A percentile compares a stretch with the other conserved stretches of the same genome.
Conservation (phyloP, 1,284 basidiomycete genomes). For the Pseudozyma flocculosa region DNA sequence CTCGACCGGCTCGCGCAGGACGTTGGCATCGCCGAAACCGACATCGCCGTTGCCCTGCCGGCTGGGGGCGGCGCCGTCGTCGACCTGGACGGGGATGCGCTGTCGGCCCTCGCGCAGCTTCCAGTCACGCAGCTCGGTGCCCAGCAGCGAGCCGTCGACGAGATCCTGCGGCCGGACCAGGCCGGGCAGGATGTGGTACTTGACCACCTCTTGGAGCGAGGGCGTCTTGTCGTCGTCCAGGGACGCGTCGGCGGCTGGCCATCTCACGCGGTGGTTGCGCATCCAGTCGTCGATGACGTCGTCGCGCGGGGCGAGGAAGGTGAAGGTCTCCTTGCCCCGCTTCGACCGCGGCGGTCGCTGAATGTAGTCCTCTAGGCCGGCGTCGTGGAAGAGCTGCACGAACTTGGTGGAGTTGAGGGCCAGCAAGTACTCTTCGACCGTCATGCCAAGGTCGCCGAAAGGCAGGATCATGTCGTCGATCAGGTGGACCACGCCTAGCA, state of each 20-base stretch:
- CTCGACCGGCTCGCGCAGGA: conserved; percentile 75
- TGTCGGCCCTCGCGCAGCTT: conserved; percentile 59
- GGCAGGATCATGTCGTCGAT: conserved; percentile 81
- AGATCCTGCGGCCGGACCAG: conserved; percentile 27
- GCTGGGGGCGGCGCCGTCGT: conserved; percentile 34
- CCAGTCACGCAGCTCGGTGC: conserved; percentile 45
- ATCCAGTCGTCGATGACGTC: conserved; percentile 67
- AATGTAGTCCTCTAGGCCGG: conserved; percentile 62
- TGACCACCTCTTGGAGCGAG: conserved; percentile 33
- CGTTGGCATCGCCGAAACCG: conserved; percentile 78
- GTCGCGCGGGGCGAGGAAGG: conserved; percentile 77
- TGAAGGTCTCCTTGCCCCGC: conserved; percentile 39
- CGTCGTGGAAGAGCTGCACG: conserved; percentile 79
- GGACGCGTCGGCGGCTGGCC: background rate
- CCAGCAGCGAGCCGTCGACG: conserved; percentile 33
- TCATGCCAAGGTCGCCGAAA: conserved; percentile 72
- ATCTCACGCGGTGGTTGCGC: background rate
- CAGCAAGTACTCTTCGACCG: conserved; percentile 88
- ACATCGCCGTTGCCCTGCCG: conserved; percentile 60
- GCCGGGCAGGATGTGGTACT: conserved; percentile 52
- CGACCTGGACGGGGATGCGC: conserved; percentile 50
- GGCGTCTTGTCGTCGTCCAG: conserved; percentile 14
- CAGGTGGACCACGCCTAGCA: conserved; percentile 72
- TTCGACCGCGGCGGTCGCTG: conserved; percentile 24
- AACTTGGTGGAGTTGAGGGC: conserved; percentile 87